Evolutionary conservation across 371 early-diverging fungal genomes (phyloP), one percentile per base, ranked within the genome.

Genomic region (Sporodiniella umbellata): DNA sequence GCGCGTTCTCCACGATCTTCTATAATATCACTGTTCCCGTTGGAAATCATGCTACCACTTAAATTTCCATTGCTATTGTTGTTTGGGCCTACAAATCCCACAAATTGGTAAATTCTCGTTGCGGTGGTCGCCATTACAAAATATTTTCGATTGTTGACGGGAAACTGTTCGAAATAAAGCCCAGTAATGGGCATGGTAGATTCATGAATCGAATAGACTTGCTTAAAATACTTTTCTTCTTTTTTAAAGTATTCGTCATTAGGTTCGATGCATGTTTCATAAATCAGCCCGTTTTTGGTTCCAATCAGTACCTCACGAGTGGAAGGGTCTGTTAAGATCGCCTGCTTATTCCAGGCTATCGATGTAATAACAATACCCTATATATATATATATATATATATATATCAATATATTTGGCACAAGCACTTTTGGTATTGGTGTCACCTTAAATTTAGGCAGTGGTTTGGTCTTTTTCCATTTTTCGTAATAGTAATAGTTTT

Each of bases 311-410:
- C 84, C 26, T 85, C 80, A 38, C 85, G 84, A 1, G 94, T 93
- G 3, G 92, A 88, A 1, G 83, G 70, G 43, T 81, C 79, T 0
- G 69, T 62, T 19, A 77, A 62, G 5, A 67, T 68, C n/a, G 78
- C 68, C 39, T 72, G 84, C 50, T 85, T 84, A 46, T 89, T 94
- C 94, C 95, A 96, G 1, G 93, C 94, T 15, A 96, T 81, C 0
- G 92, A 89, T 28, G 90, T 85, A 33, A 95, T 82, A 6, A 81
- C 70, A 40, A 91, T 64, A 0, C 90, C 89, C 90, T 92, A 56
- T 0, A 42, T 17, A 2, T 1, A 14, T 23, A n/a, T n/a, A n/a
- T n/a, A n/a, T n/a, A n/a, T n/a, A n/a, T n/a, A n/a, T n/a, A n/a
- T n/a, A n/a, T n/a, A n/a, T n/a, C n/a, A n/a, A n/a, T n/a, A n/a